Percentiles rank a stretch among this genome's conserved stretches.
These are phyloP conservation scores for Canavalia ensiformis DNA, from an alignment of 306 rosid species.

Conservation along the genomic window DNA sequence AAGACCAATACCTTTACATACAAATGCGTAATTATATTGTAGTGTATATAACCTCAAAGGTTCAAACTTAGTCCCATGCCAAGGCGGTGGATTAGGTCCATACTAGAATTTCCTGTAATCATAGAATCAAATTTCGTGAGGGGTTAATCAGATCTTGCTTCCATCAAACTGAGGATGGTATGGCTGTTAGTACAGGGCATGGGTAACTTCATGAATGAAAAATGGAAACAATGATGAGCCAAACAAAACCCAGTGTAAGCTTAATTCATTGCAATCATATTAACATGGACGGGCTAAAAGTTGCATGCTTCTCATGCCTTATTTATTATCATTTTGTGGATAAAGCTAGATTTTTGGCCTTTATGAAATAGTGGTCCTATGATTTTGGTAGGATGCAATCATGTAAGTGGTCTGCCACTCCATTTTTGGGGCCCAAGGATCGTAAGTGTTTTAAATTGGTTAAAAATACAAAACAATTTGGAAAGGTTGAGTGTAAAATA, in stretches of 20 bases:
- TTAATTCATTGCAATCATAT: background rate
- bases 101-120: background rate
- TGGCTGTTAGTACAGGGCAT: background rate
- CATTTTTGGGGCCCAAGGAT: no score
- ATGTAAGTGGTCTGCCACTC: background rate
- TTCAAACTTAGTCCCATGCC: background rate
- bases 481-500: background rate
- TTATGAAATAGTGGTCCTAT: background rate
- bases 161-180: background rate
- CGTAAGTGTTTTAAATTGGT: background rate
- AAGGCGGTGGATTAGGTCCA: background rate
- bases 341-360: background rate
- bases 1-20: background rate
- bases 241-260: background rate
- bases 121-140: background rate
- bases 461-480: background rate
- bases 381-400: background rate
- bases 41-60: background rate
- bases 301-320: background rate
- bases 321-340: background rate
- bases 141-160: background rate
- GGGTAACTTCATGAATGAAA: background rate
- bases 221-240: constrained; percentile 3
- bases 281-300: background rate
- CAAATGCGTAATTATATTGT: background rate